Evolutionary conservation across 768 basidiomycete species (phyloP), one percentile per base, ranked within the genome.

Genomic region (Dioszegia aurantiaca): DNA sequence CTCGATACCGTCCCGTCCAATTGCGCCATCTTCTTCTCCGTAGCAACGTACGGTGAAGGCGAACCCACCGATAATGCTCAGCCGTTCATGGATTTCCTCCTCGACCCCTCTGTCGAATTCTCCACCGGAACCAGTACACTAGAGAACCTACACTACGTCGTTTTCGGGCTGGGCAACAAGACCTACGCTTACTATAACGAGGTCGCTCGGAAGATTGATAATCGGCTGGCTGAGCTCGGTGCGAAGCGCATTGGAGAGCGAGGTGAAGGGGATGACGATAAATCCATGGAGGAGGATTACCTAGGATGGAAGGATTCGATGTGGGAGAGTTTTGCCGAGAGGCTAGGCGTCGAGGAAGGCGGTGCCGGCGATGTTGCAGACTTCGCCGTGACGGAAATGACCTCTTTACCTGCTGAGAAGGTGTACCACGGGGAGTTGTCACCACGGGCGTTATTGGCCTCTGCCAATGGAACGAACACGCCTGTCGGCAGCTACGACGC

Each of bases 281-380:
- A 95, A 81, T 91, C 88, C 73, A 97, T 99, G 93, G 94, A 99
- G 77, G 94, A 99, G 80, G 94, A 99, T 77, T 99, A 98, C 76
- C 84, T 99, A 12, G 92, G 90, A 69, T 99, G 94, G 94, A 99
- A 98, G 77, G 94, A 99, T 72, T 83, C 82, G 66, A 93, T 98
- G 92, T 98, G 92, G 89, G 86, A 87, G 17, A 85, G 85, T 4
- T 89, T 98, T 60, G 82, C 91, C n/a, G 76, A 81, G 55, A 83
- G 83, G 21, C 83, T 97, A 83, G 82, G 83, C 52, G 90, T 95
- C 49, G 93, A 97, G 77, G 95, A 97, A 76, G 94, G 95, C 36
- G 92, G 92, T 66, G 90, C 90, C 51, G 92, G 90, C 49, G 94
- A 99, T 73, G 84, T 87, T 26, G 85, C 94, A 39, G 94, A 99